These are phyloP conservation scores for Reticulascus tulasneorum DNA, from an alignment of 2,329 filamentous ascomycete genomes.

Conservation along the genomic window DNA sequence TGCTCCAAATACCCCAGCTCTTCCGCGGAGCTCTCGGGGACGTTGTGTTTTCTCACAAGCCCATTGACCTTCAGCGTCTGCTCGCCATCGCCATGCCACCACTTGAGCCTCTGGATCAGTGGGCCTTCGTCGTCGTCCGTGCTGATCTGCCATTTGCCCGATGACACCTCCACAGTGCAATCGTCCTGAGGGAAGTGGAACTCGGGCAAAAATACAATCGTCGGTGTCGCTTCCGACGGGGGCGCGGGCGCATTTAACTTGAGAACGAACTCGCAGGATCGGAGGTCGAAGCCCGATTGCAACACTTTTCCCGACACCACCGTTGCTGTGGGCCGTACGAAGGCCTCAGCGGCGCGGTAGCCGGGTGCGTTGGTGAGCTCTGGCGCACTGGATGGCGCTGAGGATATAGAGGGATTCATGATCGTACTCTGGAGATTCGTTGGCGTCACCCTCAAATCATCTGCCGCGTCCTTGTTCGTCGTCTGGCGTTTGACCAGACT, in stretches of 20 bases:
- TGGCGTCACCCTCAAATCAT: slow-evolving; percentile 63
- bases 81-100: slow-evolving; percentile 89
- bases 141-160: slow-evolving; percentile 86
- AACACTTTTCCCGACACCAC: slow-evolving; percentile 67
- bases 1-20: slow-evolving; percentile 77
- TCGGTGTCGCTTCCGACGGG: slow-evolving; percentile 63
- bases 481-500: slow-evolving; percentile 8
- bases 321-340: slow-evolving; percentile 79
- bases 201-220: slow-evolving; percentile 80
- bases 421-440: slow-evolving; percentile 72
- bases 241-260: slow-evolving; percentile 53
- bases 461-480: slow-evolving; percentile 35
- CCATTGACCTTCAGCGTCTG: slow-evolving; percentile 77
- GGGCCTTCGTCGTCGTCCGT: slow-evolving; percentile 66
- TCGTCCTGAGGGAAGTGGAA: slow-evolving; percentile 83
- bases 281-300: slow-evolving; percentile 77
- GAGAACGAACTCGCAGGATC: slow-evolving; percentile 72
- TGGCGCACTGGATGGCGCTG: slow-evolving; percentile 47
- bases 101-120: slow-evolving; percentile 71
- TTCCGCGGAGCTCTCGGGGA: slow-evolving; percentile 56
- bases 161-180: slow-evolving; percentile 69
- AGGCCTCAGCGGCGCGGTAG: slow-evolving; percentile 88
- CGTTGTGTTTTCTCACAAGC: slow-evolving; percentile 60
- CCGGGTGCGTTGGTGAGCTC: slow-evolving; percentile 64
- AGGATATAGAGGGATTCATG: slow-evolving; percentile 62